Conservation (phyloP, 2,329 filamentous ascomycete species). For the Cylindrodendrum hubeiense region DNA sequence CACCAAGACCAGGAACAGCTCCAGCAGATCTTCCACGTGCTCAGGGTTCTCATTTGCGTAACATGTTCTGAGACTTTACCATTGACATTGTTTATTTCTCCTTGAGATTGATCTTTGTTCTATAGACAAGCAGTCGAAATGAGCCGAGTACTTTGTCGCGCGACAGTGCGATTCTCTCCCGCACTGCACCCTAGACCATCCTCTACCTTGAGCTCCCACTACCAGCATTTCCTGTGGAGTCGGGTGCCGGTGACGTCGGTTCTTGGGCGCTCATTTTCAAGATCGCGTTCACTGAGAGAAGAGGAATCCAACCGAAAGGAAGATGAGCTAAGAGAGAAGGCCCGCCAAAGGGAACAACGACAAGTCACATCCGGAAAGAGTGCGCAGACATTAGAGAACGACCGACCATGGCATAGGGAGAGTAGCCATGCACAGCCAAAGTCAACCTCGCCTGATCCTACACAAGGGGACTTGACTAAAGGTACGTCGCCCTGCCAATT, state of each 20-base stretch:
- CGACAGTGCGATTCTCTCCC: slow-evolving; percentile 32
- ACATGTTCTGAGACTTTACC: background rate
- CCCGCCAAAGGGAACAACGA: slow-evolving; percentile 36
- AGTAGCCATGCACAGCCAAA: slow-evolving; percentile 31
- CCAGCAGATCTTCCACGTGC: background rate
- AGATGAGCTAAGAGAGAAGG: slow-evolving; percentile 35
- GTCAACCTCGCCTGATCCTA: slow-evolving; percentile 28
- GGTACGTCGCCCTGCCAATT: slow-evolving; percentile 21
- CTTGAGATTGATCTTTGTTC: background rate
- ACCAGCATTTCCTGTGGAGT: slow-evolving; percentile 18
- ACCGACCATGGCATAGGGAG: slow-evolving; percentile 44
- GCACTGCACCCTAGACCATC: slow-evolving; percentile 16
- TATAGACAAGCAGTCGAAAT: slow-evolving; percentile 25
- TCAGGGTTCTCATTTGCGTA: background rate
- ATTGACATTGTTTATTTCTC: background rate
- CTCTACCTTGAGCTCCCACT: slow-evolving; percentile 13
- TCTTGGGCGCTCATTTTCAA: slow-evolving; percentile 36
- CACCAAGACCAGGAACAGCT: background rate
- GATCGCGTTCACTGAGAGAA: slow-evolving; percentile 28
- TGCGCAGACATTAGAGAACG: slow-evolving; percentile 42
- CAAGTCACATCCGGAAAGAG: slow-evolving; percentile 39
- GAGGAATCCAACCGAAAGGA: slow-evolving; percentile 22
- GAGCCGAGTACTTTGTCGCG: slow-evolving; percentile 36
- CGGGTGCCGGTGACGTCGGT: background rate
- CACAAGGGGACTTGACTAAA: slow-evolving; percentile 36